Evolutionary conservation across 805 yeast species (phyloP).

Genomic region (Teunomyces cretensis): DNA sequence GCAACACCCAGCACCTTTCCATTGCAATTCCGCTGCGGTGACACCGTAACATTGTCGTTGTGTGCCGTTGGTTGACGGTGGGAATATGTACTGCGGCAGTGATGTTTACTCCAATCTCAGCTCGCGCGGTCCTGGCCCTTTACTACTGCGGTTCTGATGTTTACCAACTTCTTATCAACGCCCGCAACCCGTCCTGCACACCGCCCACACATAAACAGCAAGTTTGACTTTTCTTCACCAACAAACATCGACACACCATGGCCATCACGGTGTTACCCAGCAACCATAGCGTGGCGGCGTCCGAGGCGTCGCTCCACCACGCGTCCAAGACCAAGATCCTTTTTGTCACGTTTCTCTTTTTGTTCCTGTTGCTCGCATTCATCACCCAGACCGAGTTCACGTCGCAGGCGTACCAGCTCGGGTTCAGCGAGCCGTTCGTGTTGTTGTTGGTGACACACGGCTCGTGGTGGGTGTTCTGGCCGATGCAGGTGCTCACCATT

Average conservation of each 20-base stretch:
- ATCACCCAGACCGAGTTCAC: conserved; percentile 82
- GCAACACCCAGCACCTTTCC: too few species aligned
- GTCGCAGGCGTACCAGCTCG: conserved; percentile 58
- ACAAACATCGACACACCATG: conserved; percentile 18
- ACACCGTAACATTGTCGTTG: too few species aligned
- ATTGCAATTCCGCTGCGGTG: too few species aligned
- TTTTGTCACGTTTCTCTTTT: conserved; percentile 33
- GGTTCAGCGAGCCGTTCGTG: conserved; percentile 68
- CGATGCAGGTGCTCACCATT: conserved; percentile 55
- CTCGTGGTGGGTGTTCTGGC: conserved; percentile 74
- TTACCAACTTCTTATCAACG: background rate
- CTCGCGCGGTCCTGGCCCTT: too few species aligned
- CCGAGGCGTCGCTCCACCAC: conserved; percentile 21
- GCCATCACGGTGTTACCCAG: conserved; percentile 32
- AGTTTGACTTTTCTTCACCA: background rate
- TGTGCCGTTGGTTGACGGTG: too few species aligned
- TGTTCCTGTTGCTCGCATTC: conserved; percentile 50
- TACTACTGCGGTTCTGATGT: too few species aligned
- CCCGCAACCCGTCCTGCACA: too few species aligned
- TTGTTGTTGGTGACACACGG: conserved; percentile 72
- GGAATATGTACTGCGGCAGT: too few species aligned
- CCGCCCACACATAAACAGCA: background rate
- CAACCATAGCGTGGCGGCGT: conserved; percentile 18
- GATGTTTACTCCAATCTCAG: too few species aligned
- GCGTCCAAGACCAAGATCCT: conserved; percentile 37